Conservation (phyloP, 2,329 filamentous ascomycete genomes). For the Cylindrodendrum hubeiense region DNA sequence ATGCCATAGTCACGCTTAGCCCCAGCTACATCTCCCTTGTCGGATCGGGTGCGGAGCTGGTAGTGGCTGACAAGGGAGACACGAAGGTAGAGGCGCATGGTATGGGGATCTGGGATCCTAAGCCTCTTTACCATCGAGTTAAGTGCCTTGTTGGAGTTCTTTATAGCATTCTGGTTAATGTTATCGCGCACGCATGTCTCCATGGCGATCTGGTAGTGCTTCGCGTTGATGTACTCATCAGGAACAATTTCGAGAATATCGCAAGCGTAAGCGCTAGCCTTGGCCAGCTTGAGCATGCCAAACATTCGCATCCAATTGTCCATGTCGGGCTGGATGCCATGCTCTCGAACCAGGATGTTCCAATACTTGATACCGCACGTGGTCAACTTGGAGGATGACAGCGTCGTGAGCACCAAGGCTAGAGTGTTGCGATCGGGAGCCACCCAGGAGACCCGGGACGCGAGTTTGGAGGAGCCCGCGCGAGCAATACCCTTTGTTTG, state of each 20-base stretch:
- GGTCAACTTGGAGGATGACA: slow-evolving; percentile 70
- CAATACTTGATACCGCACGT: slow-evolving; percentile 81
- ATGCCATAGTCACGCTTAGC: slow-evolving; percentile 60
- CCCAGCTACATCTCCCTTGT: slow-evolving; percentile 45
- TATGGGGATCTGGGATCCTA: slow-evolving; percentile 61
- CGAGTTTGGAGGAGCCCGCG: slow-evolving; percentile 2
- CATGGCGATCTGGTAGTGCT: slow-evolving; percentile 80
- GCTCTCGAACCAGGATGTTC: slow-evolving; percentile 73
- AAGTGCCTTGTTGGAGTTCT: slow-evolving; percentile 74
- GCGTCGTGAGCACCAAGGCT: slow-evolving; percentile 75
- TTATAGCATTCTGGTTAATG: slow-evolving; percentile 77
- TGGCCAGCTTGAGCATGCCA: slow-evolving; percentile 72
- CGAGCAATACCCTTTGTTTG: slow-evolving; percentile 17
- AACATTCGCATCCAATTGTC: slow-evolving; percentile 79
- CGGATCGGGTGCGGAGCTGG: slow-evolving; percentile 50
- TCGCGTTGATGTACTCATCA: slow-evolving; percentile 54
- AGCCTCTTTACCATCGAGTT: slow-evolving; percentile 66
- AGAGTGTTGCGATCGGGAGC: slow-evolving; percentile 70
- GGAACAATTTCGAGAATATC: slow-evolving; percentile 70
- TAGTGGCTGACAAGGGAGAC: slow-evolving; percentile 63
- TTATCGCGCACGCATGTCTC: slow-evolving; percentile 80
- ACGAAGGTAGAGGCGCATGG: slow-evolving; percentile 68
- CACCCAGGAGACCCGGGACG: slow-evolving; percentile 50
- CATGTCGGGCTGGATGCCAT: slow-evolving; percentile 76
- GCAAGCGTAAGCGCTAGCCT: slow-evolving; percentile 72